These are phyloP conservation scores for Lanmaoa rubissima DNA, from an alignment of 768 basidiomycete species.

Conservation along the genomic window DNA sequence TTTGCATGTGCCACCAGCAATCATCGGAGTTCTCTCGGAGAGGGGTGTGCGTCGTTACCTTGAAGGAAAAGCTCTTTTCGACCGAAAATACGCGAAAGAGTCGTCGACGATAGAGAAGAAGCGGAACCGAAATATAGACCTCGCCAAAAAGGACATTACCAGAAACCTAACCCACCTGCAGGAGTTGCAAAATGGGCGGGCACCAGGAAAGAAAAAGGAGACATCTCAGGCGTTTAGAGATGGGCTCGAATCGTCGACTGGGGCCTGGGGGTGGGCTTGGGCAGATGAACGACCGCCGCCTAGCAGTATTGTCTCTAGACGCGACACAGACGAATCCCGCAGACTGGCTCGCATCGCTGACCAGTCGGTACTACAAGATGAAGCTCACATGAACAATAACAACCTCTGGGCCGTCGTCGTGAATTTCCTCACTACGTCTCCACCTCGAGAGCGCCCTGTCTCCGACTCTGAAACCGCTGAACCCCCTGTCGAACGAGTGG, in stretches of 20 bases:
- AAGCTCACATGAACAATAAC: conserved; percentile 60
- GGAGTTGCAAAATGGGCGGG: conserved; percentile 15
- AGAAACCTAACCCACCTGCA: conserved; percentile 51
- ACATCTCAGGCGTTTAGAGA: conserved; percentile 25
- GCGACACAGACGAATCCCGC: conserved; percentile 82
- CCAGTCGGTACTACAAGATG: conserved; percentile 56
- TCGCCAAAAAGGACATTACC: conserved; percentile 60
- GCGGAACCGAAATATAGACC: conserved; percentile 62
- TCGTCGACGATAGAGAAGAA: conserved; percentile 60
- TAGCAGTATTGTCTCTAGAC: conserved; percentile 84
- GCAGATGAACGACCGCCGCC: conserved; percentile 86
- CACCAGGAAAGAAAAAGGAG: conserved; percentile 22
- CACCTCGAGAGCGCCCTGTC: conserved; percentile 42
- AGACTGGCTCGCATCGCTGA: conserved; percentile 74
- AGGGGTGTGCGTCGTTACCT: conserved; percentile 74
- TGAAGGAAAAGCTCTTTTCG: conserved; percentile 55
- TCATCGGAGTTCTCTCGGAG: conserved; percentile 77
- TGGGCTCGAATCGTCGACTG: conserved; percentile 42
- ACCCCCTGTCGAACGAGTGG: not conserved
- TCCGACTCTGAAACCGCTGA: conserved; percentile 16
- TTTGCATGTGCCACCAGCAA: conserved; percentile 59
- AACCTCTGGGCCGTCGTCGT: conserved; percentile 68
- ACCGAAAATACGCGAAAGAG: conserved; percentile 62
- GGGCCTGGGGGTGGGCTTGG: conserved; percentile 82
- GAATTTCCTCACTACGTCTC: conserved; percentile 57